These are phyloP conservation scores for Ophiostoma himal-ulmi DNA, from an alignment of 2,329 filamentous ascomycete species.

Conservation along the genomic window DNA sequence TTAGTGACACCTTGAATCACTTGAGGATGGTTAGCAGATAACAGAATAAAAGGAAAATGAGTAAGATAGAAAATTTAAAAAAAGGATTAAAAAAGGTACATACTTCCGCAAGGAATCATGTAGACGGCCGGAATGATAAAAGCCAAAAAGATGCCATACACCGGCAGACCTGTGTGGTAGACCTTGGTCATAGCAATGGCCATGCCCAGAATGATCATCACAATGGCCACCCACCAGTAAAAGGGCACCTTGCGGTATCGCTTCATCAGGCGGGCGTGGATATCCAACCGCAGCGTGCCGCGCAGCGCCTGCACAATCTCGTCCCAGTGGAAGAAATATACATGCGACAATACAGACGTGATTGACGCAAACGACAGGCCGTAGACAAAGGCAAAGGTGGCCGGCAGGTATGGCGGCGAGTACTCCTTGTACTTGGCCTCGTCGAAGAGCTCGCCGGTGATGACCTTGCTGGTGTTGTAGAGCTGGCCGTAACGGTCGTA, in stretches of 20 bases:
- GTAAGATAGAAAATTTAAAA: background rate
- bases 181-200: background rate
- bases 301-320: background rate
- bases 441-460: conserved; percentile 43
- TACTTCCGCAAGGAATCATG: background rate
- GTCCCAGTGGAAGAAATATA: conserved; percentile 36
- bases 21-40: background rate
- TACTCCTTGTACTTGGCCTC: conserved; percentile 44
- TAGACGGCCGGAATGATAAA: background rate
- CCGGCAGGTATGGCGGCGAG: conserved; percentile 46
- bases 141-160: background rate
- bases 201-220: background rate
- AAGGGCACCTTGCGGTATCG: background rate
- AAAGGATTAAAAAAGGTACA: background rate
- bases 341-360: conserved; percentile 44
- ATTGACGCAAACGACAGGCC: conserved; percentile 43
- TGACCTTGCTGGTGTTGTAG: conserved; percentile 42
- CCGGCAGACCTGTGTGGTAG: background rate
- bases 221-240: background rate
- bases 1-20: conserved; percentile 48
- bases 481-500: conserved; percentile 44
- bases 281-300: background rate
- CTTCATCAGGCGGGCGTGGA: background rate
- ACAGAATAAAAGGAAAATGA: too few relatives aligned
- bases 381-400: conserved; percentile 45